Conservation (phyloP, 352 stramenopile species). For the Phytophthora vignae region DNA sequence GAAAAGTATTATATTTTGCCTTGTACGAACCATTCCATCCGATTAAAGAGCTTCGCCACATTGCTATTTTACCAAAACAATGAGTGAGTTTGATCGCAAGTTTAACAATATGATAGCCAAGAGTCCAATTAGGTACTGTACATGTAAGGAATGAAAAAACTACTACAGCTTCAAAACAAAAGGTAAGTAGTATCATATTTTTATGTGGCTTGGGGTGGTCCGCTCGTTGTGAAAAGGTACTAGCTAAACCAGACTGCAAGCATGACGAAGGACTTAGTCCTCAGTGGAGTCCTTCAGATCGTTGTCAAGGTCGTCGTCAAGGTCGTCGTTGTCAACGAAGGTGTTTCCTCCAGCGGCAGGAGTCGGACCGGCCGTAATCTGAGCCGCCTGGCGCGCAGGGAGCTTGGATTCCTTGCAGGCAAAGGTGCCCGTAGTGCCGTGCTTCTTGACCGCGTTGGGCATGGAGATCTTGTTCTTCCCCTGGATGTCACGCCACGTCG, state of each 20-base stretch:
- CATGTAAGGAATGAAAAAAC: no score
- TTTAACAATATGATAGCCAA: no score
- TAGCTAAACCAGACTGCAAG: background rate
- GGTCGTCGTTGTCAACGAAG: conserved; percentile 1
- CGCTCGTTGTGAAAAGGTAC: no score
- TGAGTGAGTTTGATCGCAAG: no score
- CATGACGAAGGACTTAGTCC: background rate
- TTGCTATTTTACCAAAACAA: no score
- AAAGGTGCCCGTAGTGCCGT: conserved; percentile 25
- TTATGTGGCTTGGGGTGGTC: no score
- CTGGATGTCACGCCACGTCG: conserved; percentile 6
- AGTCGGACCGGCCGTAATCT: conserved; percentile 1
- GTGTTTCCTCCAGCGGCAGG: background rate
- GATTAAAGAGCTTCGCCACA: no score
- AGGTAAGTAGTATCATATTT: no score
- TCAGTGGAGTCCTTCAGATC: conserved; percentile 1
- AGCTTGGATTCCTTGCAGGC: conserved; percentile 23
- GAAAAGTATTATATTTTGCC: no score
- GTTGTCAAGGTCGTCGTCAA: conserved; percentile 6
- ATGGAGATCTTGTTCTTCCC: conserved; percentile 32
- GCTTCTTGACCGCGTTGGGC: conserved; percentile 28
- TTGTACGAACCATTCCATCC: no score
- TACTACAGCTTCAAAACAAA: no score
- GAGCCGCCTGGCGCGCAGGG: conserved; percentile 19
- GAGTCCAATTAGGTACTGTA: no score